Evolutionary conservation across 2,329 filamentous ascomycete genomes (phyloP), one percentile per base, ranked within the genome.

Genomic region (Triangularia verruculosa): DNA sequence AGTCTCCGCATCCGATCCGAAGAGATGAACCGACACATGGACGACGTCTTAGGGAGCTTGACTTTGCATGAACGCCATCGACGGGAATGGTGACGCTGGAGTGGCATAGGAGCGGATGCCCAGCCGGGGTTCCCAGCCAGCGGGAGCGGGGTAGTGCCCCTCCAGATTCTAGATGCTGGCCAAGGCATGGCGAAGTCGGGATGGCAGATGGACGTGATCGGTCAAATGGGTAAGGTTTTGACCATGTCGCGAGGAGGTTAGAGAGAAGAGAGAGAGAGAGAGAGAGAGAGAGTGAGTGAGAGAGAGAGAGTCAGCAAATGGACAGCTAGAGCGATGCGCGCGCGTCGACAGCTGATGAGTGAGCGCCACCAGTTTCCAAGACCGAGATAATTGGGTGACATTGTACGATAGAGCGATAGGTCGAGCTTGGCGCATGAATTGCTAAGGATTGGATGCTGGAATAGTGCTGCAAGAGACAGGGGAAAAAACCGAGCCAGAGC

Each of bases 291-390:
- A n/a, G n/a, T n/a, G n/a, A 47, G 17, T 1, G 4, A 43, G 15
- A 43, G 32, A 13, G 30, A 39, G 34, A 15, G 34, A 43, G 34
- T 27, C 54, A 57, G 55, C 62, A 60, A 64, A 64, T 64, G 39
- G 62, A 39, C 55, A 56, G 43, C 43, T 47, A 62, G 56, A 17
- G 34, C 6, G 55, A 64, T 59, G 59, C 63, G 63, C 63, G 63
- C 63, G 57, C 34, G 57, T 59, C n/a, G 34, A 24, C 15, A n/a
- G 25, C 12, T 24, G 51, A 27, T 12, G 24, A 53, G 15, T 27
- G 27, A 59, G 32, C 57, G 34, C 57, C 57, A 51, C 57, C 20
- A 15, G 28, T 39, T 51, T 24, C 24, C n/a, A n/a, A 27, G 57
- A 32, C 12, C 13, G 15, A 54, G 51, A 54, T 54, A 54, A 54